Percentiles rank a stretch among this genome's conserved stretches.
phyloP scores from a whole-genome alignment of 2,329 filamentous ascomycete species.

The Xylariaceae sp. region DNA sequence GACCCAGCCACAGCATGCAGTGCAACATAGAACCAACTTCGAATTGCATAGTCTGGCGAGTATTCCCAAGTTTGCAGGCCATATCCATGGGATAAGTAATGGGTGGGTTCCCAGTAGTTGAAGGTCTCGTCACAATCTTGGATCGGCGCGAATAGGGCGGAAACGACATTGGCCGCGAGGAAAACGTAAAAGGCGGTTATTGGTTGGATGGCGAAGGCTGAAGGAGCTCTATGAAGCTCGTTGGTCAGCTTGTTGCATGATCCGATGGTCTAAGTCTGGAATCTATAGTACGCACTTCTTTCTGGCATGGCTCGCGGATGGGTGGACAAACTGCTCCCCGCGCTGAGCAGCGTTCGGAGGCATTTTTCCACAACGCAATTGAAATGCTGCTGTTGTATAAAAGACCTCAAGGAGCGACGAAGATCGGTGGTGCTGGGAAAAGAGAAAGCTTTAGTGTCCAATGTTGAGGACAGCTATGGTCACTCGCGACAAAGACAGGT shows the following conservation, averaged over 20 bases:
- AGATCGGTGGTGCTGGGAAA: background rate
- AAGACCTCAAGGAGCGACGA: background rate
- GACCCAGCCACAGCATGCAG: conserved; percentile 73
- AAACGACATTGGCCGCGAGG: conserved; percentile 66
- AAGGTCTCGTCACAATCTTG: conserved; percentile 98
- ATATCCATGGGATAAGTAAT: conserved; percentile 89
- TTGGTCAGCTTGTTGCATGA: conserved; percentile 2
- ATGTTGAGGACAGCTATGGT: background rate
- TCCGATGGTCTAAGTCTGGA: background rate
- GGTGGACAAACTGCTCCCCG: conserved; percentile 22
- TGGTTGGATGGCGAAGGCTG: conserved; percentile 62
- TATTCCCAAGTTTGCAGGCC: conserved; percentile 99
- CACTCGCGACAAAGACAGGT: conserved; percentile 4
- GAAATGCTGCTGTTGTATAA: too few relatives aligned
- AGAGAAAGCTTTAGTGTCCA: conserved; percentile 6
- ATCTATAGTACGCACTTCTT: conserved; percentile 29
- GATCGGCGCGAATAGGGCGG: conserved; percentile 81
- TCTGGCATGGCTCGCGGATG: conserved; percentile 26
- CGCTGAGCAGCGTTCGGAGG: conserved; percentile 13
- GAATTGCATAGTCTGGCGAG: conserved; percentile 88
- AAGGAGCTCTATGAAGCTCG: conserved; percentile 35
- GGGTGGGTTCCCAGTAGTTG: conserved; percentile 98
- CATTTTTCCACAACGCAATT: conserved; percentile 14
- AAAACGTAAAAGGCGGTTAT: conserved; percentile 79
- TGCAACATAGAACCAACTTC: conserved; percentile 87